phyloP scores from a whole-genome alignment of 345 rosid genomes.

The Microcos paniculata region DNA sequence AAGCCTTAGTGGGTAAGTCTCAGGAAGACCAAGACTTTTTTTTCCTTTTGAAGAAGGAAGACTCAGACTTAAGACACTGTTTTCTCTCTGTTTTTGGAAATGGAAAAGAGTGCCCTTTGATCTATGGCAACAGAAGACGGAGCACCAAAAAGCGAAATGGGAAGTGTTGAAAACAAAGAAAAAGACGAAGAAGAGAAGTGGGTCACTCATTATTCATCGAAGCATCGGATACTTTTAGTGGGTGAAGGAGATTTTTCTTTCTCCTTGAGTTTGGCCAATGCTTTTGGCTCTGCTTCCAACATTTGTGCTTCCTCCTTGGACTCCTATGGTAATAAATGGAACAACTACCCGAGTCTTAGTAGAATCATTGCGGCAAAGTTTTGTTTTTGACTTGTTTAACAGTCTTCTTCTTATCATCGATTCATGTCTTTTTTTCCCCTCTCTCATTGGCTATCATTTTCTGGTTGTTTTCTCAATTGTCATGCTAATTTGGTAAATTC shows the following conservation, averaged over 20 bases:
- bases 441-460: too few species aligned
- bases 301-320: conserved; percentile 59
- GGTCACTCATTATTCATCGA: conserved; percentile 45
- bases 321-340: conserved; percentile 28
- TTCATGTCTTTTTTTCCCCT: too few species aligned
- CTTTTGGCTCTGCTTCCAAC: conserved; percentile 48
- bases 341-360: background rate
- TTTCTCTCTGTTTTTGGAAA: too few species aligned
- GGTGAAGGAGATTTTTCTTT: conserved; percentile 76
- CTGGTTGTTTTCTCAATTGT: too few species aligned
- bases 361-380: background rate
- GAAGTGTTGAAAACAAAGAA: background rate
- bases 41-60: too few species aligned
- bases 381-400: background rate
- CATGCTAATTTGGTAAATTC: too few species aligned
- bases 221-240: conserved; percentile 45
- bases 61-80: too few species aligned
- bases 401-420: too few species aligned
- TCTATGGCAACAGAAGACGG: too few species aligned
- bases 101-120: too few species aligned
- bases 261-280: conserved; percentile 35
- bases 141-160: background rate
- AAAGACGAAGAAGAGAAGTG: conserved; percentile 26
- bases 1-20: too few species aligned
- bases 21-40: too few species aligned